Evolutionary conservation across 768 basidiomycete species (phyloP).

Genomic region (Tylopilus felleus): DNA sequence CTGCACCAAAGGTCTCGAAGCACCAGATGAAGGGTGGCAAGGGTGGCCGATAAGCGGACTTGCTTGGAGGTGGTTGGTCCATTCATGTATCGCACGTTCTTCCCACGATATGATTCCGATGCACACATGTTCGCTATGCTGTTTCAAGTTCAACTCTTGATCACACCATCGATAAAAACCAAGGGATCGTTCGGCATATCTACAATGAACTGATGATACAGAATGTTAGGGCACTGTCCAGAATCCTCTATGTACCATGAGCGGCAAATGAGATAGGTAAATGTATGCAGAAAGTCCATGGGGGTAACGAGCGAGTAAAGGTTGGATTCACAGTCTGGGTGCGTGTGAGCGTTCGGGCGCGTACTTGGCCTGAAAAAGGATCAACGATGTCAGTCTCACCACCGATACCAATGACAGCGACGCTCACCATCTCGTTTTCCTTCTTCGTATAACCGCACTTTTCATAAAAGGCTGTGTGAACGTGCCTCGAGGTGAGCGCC

Average conservation of each 20-base stretch:
- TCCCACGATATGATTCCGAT: constrained; percentile 17
- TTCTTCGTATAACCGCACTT: constrained; percentile 93
- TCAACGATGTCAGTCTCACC: constrained; percentile 5
- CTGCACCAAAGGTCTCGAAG: constrained; percentile 86
- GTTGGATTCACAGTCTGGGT: constrained; percentile 19
- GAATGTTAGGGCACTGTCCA: constrained; percentile 7
- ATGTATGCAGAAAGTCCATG: constrained; percentile 12
- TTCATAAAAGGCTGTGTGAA: constrained; percentile 80
- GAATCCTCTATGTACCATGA: constrained; percentile 4
- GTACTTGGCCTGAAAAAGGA: constrained; percentile 50
- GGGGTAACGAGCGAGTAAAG: background rate
- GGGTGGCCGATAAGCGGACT: constrained; percentile 56
- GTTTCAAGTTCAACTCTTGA: background rate
- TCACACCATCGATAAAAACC: background rate
- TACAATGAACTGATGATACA: constrained; percentile 18
- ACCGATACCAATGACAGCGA: background rate
- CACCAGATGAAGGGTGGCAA: constrained; percentile 95
- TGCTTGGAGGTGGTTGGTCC: constrained; percentile 1
- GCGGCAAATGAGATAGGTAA: constrained; percentile 6
- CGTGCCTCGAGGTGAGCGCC: constrained; percentile 11
- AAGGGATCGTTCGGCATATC: background rate
- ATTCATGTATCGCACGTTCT: constrained; percentile 26
- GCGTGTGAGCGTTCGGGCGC: constrained; percentile 37
- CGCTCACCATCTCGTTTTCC: constrained; percentile 85
- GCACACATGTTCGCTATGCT: constrained; percentile 9